Evolutionary conservation across 2,329 filamentous ascomycete species (phyloP), one percentile per base, ranked within the genome.

Genomic region (Cercospora nicotianae): DNA sequence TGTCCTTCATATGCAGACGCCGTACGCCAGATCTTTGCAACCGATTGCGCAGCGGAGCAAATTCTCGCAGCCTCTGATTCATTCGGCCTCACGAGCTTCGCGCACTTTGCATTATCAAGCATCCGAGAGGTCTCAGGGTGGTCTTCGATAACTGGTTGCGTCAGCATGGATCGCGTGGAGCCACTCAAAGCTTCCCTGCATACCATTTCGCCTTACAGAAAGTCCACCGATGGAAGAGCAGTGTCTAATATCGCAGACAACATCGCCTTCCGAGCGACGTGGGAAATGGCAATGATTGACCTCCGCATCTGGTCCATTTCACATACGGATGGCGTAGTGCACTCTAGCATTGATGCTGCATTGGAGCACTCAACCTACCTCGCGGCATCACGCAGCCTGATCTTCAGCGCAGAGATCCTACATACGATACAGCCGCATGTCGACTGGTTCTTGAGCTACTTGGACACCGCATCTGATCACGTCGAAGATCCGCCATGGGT

Each of bases 11-110:
- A 64, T 57, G 33, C 48, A 7, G 66, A 67, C 9, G 61, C 61
- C 16, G 57, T 67, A 1, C 45, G 66, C n/a, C 18, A 36, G 18
- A 55, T 67, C 16, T 45, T 67, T 5, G 42, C 66, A 7, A 30
- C 7, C 18, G 5, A 31, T 4, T 18, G 18, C 33, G 4, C 57
- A 8, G 30, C 57, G 23, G 33, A 31, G 2, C 10, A 60, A 0
- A 33, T 13, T 9, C n/a, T 39, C 5, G 33, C 28, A 7, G 30
- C 13, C 2, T 60, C 57, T 5, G 57, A 60, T 9, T 4, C 28
- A 12, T 60, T 60, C 9, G 57, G 57, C 13, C 23, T 60, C 3
- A 60, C 57, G 30, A 60, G 18, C 18, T 60, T 60, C 57, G 57
- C 57, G 3, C 57, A 60, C 57, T 60, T 60, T 20, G 57, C 30